Evolutionary conservation across 2,329 filamentous ascomycete species (phyloP), one percentile per base, ranked within the genome.

Genomic region (Colletotrichum gigasporum): DNA sequence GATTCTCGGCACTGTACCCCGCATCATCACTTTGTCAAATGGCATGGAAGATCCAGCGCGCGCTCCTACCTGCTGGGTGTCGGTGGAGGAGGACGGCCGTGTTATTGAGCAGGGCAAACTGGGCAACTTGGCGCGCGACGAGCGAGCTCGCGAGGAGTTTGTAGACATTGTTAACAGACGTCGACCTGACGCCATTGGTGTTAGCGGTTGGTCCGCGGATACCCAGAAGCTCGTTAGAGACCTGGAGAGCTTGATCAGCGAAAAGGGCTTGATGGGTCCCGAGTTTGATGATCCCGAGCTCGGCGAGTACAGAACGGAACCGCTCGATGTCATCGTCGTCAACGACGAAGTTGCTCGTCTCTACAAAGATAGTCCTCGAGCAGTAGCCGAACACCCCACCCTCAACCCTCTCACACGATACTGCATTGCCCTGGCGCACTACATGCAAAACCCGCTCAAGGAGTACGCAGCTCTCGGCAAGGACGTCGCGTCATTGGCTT

Each of bases 291-390:
- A 97, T 68, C 80, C 83, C 2, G 91, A 95, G n/a, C 88, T 87
- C 26, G 88, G 88, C 59, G 90, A 94, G 66, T 91, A 91, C 67
- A 86, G 90, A 61, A 91, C 85, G 62, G 94, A 97, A 72, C 87
- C 88, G 10, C 83, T 99, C 28, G 95, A 98, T 63, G 91, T 98
- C 9, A 84, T 98, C 28, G 88, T 97, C 57, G 92, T 97, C 67
- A 97, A 98, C 71, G 96, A 99, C 71, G 96, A 99, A 79, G 94
- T 97, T 51, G 96, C 96, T n/a, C 89, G 96, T 44, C 86, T 98
- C 4, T 99, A 97, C 80, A 94, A 97, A 78, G 93, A 94, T 71
- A 97, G 94, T 74, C 87, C 90, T 12, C 89, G 94, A 41, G 94
- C 92, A 10, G 83, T 87, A 50, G 81, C 86, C 10, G 95, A 98